Evolutionary conservation across 2,329 filamentous ascomycete genomes (phyloP).

Genomic region (Aplosporella prunicola): DNA sequence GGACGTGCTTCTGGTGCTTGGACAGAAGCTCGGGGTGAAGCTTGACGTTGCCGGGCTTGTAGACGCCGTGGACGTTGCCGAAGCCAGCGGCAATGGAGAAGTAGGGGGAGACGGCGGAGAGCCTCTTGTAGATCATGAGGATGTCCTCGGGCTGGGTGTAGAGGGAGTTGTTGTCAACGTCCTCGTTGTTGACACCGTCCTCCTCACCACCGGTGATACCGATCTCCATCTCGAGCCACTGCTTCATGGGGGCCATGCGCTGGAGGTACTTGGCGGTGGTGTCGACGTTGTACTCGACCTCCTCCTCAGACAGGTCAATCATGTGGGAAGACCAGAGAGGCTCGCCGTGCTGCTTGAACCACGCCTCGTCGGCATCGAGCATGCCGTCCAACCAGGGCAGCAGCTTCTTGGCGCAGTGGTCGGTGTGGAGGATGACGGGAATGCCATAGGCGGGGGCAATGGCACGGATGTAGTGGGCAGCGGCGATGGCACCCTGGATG

Average conservation of each 20-base stretch:
- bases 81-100: slow-evolving; percentile 98
- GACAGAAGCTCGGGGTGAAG: slow-evolving; percentile 89
- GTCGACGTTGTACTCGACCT: slow-evolving; percentile 79
- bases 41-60: slow-evolving; percentile 96
- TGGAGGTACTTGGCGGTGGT: slow-evolving; percentile 91
- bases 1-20: slow-evolving; percentile 92
- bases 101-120: slow-evolving; percentile 77
- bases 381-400: slow-evolving; percentile 78
- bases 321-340: slow-evolving; percentile 96
- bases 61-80: slow-evolving; percentile 98
- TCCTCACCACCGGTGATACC: slow-evolving; percentile 96
- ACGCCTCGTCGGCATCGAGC: slow-evolving; percentile 85
- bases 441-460: slow-evolving; percentile 81
- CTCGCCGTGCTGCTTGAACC: slow-evolving; percentile 88
- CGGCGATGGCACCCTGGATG: slow-evolving; percentile 74
- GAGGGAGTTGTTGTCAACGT: slow-evolving; percentile 90
- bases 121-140: slow-evolving; percentile 78
- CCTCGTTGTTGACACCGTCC: slow-evolving; percentile 97
- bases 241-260: slow-evolving; percentile 91
- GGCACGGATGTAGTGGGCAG: slow-evolving; percentile 82
- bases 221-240: slow-evolving; percentile 98
- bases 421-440: slow-evolving; percentile 79
- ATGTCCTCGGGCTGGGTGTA: slow-evolving; percentile 99
- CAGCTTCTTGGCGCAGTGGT: slow-evolving; percentile 99
- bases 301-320: slow-evolving; percentile 92